Conservation (phyloP, 2,329 filamentous ascomycete species). For the Penicillium sp. region DNA sequence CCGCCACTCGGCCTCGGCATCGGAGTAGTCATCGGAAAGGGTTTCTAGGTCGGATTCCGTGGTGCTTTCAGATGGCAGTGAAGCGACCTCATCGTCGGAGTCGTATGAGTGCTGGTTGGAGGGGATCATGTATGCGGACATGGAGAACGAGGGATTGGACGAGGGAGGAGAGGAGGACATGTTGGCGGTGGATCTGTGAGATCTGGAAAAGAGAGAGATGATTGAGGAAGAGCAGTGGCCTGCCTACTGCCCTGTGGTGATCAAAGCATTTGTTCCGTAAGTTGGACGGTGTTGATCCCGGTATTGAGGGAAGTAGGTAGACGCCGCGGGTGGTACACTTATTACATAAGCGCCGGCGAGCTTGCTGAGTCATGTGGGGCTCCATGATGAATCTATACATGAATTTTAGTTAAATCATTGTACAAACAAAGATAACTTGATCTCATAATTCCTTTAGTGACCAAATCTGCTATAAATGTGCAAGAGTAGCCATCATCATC, state of each 20-base stretch:
- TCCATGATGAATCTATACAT: background rate
- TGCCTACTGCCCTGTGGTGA: slow-evolving; percentile 33
- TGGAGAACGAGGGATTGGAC: slow-evolving; percentile 37
- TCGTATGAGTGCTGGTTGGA: slow-evolving; percentile 30
- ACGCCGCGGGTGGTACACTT: background rate
- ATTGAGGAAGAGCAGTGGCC: slow-evolving; percentile 33
- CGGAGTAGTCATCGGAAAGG: slow-evolving; percentile 62
- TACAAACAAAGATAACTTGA: background rate
- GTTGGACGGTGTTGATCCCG: background rate
- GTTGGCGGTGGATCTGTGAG: slow-evolving; percentile 5
- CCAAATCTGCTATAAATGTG: background rate
- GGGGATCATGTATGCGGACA: slow-evolving; percentile 42
- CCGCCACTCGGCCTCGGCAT: slow-evolving; percentile 94
- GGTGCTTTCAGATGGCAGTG: slow-evolving; percentile 43
- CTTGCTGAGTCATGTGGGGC: background rate
- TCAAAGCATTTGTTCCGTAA: slow-evolving; percentile 21
- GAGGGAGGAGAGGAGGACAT: slow-evolving; percentile 34
- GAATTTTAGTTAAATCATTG: background rate
- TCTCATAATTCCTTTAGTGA: background rate
- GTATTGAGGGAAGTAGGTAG: slow-evolving; percentile 4
- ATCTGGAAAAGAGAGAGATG: slow-evolving; percentile 7
- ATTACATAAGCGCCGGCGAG: background rate
- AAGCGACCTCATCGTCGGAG: slow-evolving; percentile 44
- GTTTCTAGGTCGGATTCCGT: slow-evolving; percentile 41
- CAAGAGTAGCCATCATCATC: background rate